Percentiles rank a stretch among this genome's conserved stretches.
phyloP scores from a whole-genome alignment of 2,329 filamentous ascomycete species.

The Chrysoporthe deuterocubensis region DNA sequence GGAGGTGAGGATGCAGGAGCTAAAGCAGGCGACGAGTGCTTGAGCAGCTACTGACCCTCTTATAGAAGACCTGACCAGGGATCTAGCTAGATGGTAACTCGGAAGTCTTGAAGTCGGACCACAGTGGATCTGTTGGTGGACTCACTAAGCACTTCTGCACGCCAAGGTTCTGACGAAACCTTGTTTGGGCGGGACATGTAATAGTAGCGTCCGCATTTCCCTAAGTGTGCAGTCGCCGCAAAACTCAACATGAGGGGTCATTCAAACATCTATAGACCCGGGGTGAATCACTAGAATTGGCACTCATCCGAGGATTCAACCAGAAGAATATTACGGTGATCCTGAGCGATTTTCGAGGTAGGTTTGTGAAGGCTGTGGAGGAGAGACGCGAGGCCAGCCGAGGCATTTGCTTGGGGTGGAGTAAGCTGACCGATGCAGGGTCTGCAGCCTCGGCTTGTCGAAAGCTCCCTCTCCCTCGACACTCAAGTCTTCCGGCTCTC shows the following conservation, averaged over 20 bases:
- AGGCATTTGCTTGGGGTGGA: not conserved
- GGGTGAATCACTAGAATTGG: not conserved
- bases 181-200: not conserved
- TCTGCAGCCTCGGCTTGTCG: not conserved
- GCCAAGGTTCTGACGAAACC: not conserved
- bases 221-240: not conserved
- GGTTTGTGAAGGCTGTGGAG: not conserved
- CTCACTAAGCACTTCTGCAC: not conserved
- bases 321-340: not conserved
- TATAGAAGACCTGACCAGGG: not conserved
- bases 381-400: not conserved
- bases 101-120: not conserved
- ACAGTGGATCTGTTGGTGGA: not conserved
- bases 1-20: not conserved
- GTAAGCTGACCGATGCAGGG: not conserved
- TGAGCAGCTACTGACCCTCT: not conserved
- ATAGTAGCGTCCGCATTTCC: too few relatives aligned
- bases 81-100: not conserved
- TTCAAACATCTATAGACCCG: not conserved
- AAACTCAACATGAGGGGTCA: not conserved
- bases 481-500: not conserved
- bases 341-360: not conserved
- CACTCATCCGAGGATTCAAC: not conserved
- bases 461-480: not conserved
- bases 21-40: not conserved